Base-by-base conservation (phyloP, 108 stramenopile genomes). In the Bacterosira constricta region DNA sequence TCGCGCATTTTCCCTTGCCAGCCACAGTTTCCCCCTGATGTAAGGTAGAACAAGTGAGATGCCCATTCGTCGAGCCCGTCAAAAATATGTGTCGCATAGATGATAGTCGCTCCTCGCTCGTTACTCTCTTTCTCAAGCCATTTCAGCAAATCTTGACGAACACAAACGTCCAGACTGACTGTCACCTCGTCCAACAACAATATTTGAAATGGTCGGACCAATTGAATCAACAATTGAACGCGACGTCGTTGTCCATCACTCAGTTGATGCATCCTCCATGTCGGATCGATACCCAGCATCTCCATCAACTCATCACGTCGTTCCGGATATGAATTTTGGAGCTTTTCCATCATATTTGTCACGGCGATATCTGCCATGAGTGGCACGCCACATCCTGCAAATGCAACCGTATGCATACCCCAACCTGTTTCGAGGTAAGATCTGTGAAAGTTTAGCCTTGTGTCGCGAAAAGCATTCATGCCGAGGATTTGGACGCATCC, bases 31-130 rank as follows among this genome's bases (percentile, higher is more conserved):
- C 94, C 94, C 32, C 66, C 34, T 62, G 84, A 79, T 49, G 77
- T 91, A 58, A 95, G 76, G 61, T 88, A 95, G 56, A 88, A 84
- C 60, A 93, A 63, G 68, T 79, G 78, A 11, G 78, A 66, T 36
- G 66, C 70, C 78, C 78, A 96, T 6, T 87, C 88, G 62, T 91
- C 96, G 37, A 95, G 63, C 32, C 95, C 93, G 61, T 97, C 99
- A 85, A 99, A 99, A 54, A 99, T 99, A 70, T 99, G 98, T 2
- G 98, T 99, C 6, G 98, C 99, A 77, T 99, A 99, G 26, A 99
- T 69, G 56, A 99, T 96, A 12, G 98, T 98, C 1, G 97, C 94
- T 10, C 90, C 89, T 5, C 95, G 83, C 60, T 85, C 83, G 50
- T 92, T 93, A 30, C 89, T 90, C 83, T 99, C 99, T 17, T 74